Evolutionary conservation across 2,329 filamentous ascomycete genomes (phyloP), one percentile per base, ranked within the genome.

Genomic region (Mariannaea sp.): DNA sequence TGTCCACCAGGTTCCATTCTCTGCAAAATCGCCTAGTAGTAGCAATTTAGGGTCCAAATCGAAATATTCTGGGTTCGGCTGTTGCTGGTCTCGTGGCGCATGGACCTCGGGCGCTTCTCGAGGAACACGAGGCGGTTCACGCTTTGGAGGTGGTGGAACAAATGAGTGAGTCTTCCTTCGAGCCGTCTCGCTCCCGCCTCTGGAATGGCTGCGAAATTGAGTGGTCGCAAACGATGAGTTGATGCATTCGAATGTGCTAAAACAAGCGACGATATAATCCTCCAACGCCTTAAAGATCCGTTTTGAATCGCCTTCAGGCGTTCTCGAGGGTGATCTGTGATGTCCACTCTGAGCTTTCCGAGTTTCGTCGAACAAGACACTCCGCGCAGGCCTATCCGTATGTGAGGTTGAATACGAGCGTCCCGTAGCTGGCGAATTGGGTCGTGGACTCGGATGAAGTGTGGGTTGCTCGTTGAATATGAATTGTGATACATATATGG

Each of bases 1-100:
- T 40, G 87, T 86, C 89, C 89, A 93, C 90, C 89, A 93, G 7
- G 82, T 83, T 2, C 88, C 89, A 66, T 94, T 94, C 67, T 94
- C 90, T 1, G 86, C 88, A 60, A 92, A 79, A 64, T 92, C 84
- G 2, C 89, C 89, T 2, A 92, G 70, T 6, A 92, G 75, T 16
- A 93, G 74, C 5, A 88, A 81, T 66, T 92, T 94, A 1, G 87
- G 83, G 67, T 94, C 90, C 16, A 92, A 72, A 43, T 89, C 86
- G 48, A 62, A 64, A 14, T 62, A 47, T 26, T 54, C 32, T 17
- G 62, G 58, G 7, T 68, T 62, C 16, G 45, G 26, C 5, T 62
- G 61, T 3, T 44, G 40, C 8, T 49, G 51, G 5, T 61, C 58
- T 42, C 60, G 56, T 20, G 55, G 48, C 22, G 61, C 59, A 13